phyloP scores from a whole-genome alignment of 768 basidiomycete species.

The Omphalotus guepiniiformis region DNA sequence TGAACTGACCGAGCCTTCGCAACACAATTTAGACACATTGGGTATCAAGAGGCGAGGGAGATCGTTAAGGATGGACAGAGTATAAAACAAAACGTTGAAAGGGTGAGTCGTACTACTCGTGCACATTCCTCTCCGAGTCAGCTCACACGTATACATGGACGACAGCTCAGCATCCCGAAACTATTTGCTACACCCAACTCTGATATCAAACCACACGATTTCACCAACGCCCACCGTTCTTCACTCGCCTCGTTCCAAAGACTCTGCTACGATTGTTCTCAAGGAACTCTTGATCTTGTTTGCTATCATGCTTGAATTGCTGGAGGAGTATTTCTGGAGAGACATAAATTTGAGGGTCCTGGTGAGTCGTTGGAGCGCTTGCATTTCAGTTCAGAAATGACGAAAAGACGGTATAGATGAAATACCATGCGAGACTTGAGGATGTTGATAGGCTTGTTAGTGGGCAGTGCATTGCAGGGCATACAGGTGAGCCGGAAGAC shows the following conservation, averaged over 20 bases:
- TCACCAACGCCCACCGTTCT: slow-evolving; percentile 23
- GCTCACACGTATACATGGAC: not conserved
- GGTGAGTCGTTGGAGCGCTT: slow-evolving; percentile 12
- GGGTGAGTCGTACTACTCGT: slow-evolving; percentile 16
- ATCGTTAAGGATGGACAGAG: slow-evolving; percentile 26
- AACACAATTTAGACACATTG: no score
- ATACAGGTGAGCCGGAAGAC: slow-evolving; percentile 34
- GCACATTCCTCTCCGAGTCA: no score
- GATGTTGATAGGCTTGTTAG: slow-evolving; percentile 37
- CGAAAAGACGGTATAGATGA: slow-evolving; percentile 19
- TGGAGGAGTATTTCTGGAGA: slow-evolving; percentile 39
- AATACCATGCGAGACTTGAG: slow-evolving; percentile 32
- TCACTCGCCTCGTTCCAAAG: slow-evolving; percentile 27
- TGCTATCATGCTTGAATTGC: slow-evolving; percentile 42
- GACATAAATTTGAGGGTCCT: slow-evolving; percentile 32
- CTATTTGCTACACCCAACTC: slow-evolving; percentile 24
- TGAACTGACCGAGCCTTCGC: no score
- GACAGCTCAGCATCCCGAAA: slow-evolving; percentile 31
- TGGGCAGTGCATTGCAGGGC: slow-evolving; percentile 44
- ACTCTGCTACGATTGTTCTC: slow-evolving; percentile 27
- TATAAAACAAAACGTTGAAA: slow-evolving; percentile 35
- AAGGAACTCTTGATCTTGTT: slow-evolving; percentile 26
- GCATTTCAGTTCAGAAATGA: not conserved
- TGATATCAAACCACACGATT: slow-evolving; percentile 12
- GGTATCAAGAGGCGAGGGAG: slow-evolving; percentile 31